Base-by-base conservation (phyloP, 352 stramenopile genomes). In the Globisporangium sylvaticum region DNA sequence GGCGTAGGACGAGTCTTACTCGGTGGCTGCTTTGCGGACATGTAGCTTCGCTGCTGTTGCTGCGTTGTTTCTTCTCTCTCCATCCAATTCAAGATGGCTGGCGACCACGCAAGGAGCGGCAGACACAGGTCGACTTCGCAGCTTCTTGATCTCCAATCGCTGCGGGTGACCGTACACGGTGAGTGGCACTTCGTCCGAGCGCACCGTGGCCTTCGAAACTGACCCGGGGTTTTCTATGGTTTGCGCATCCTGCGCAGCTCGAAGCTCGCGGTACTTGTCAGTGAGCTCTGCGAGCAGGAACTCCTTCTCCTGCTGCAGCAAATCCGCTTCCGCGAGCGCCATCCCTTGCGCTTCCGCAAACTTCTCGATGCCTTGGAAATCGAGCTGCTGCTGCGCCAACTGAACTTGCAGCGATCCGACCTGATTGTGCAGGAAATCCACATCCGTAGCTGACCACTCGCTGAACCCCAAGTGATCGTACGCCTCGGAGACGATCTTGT, bases 221-320 rank as follows among this genome's bases (percentile, higher is more conserved):
- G 18, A n/a, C 24, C 72, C 53, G 27, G 46, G 10, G 57, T 34
- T 39, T 27, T 69, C 57, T 20, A 59, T 67, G 9, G 32, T 15
- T 29, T 70, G 32, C 15, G 70, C 66, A 22, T 67, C 56, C 39
- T 78, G 62, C 10, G 62, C 62, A 4, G 55, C 52, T 15, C 71
- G 69, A 1, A 91, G 58, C 9, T 78, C 64, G 5, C 76, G 79
- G 62, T 82, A 85, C 8, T 80, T 77, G 2, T 73, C 70, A 0
- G 75, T 88, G 20, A 91, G 69, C 32, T 87, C 79, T 2, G 69
- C 71, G 18, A 91, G 64, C 44, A 91, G 39, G 8, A 80, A 72
- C n/a, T 88, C 78, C 9, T 88, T 89, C 63, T 91, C 83, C 2
- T 81, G 72, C 20, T 84, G 66, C 29, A 76, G 62, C 52, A 91